Conservation (phyloP, 371 early-diverging fungal genomes). For the Mortierella sp. region DNA sequence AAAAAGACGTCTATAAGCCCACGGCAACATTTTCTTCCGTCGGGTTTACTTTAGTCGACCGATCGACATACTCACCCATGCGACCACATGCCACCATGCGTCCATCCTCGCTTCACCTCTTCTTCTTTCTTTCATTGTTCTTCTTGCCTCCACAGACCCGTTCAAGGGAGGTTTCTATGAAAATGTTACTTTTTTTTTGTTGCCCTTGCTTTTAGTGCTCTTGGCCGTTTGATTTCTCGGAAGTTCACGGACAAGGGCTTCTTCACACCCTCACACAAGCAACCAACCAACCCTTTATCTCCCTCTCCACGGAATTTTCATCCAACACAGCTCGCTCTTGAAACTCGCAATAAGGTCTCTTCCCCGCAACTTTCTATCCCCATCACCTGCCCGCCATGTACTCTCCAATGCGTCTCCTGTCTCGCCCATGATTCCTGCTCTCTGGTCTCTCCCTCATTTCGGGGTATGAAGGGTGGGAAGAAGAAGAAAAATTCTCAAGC, state of each 20-base stretch:
- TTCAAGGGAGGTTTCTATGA: background rate
- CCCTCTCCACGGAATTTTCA: background rate
- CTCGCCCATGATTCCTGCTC: background rate
- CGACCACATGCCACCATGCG: background rate
- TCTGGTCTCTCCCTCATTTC: background rate
- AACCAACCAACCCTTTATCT: background rate
- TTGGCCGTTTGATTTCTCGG: slow-evolving; percentile 12
- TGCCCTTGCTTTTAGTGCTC: background rate
- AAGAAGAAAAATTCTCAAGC: background rate
- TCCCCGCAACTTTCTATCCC: slow-evolving; percentile 11
- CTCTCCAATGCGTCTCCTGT: background rate
- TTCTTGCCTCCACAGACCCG: background rate
- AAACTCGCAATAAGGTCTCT: background rate
- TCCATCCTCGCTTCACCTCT: background rate
- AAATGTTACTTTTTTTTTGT: background rate
- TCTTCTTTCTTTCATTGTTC: background rate
- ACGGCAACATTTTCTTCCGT: slow-evolving; percentile 12
- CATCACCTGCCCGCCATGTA: background rate
- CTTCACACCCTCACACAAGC: background rate
- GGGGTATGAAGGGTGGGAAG: slow-evolving; percentile 8
- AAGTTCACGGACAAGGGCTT: slow-evolving; percentile 20
- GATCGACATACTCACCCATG: background rate
- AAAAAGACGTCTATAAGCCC: background rate
- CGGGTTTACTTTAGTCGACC: slow-evolving; percentile 1
- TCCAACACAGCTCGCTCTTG: background rate